These are phyloP conservation scores for Aspergillus indologenus DNA, from an alignment of 495 filamentous ascomycete species.

Conservation along the genomic window DNA sequence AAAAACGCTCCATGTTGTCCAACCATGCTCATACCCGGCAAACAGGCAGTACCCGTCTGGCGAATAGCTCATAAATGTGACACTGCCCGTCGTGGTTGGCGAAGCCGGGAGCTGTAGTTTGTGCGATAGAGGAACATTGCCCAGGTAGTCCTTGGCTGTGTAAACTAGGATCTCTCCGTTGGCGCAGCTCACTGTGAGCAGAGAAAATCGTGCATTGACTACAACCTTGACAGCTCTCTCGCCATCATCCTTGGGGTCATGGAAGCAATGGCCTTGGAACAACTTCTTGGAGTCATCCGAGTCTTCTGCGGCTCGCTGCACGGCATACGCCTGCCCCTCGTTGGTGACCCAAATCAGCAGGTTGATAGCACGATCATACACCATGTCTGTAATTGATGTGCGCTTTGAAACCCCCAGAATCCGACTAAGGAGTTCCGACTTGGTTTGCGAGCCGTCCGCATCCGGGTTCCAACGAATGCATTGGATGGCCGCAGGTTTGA, in stretches of 20 bases:
- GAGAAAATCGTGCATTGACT: conserved; percentile 90
- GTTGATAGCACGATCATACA: conserved; percentile 96
- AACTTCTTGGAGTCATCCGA: conserved; percentile 54
- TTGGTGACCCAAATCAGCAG: conserved; percentile 89
- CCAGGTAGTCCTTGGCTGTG: conserved; percentile 85
- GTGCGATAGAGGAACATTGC: conserved; percentile 90
- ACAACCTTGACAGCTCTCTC: conserved; percentile 69
- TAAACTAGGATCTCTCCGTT: conserved; percentile 83
- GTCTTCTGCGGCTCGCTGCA: conserved; percentile 62
- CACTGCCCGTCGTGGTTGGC: conserved; percentile 55
- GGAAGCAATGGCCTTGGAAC: conserved; percentile 90
- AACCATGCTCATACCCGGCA: conserved; percentile 87
- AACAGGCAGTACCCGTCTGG: conserved; percentile 97
- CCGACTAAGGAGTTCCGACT: conserved; percentile 81
- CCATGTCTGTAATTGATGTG: conserved; percentile 75
- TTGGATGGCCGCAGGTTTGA: conserved; percentile 90
- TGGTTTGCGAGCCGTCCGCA: conserved; percentile 76
- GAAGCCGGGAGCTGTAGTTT: conserved; percentile 65
- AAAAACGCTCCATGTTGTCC: conserved; percentile 96
- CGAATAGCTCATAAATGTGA: conserved; percentile 81
- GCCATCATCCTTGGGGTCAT: conserved; percentile 58
- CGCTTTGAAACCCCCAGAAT: conserved; percentile 83
- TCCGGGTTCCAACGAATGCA: conserved; percentile 94
- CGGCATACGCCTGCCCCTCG: conserved; percentile 87
- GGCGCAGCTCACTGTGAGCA: conserved; percentile 81